A percentile compares a stretch with the other conserved stretches of the same genome.
Evolutionary conservation across 352 stramenopile species (phyloP).

Genomic region (Globisporangium alternatum): DNA sequence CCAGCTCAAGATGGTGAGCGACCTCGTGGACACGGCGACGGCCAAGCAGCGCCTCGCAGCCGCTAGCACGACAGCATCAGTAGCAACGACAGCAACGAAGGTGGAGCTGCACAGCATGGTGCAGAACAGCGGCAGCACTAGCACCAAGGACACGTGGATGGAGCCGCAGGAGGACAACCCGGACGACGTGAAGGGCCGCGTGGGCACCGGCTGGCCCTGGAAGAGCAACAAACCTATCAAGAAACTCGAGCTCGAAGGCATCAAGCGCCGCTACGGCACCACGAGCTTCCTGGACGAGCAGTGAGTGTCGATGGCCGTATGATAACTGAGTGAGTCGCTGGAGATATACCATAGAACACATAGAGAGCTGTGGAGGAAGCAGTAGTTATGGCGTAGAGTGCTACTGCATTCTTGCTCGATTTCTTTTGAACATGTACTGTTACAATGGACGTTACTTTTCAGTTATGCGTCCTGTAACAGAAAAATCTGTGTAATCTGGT

Average conservation of each 20-base stretch:
- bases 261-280: constrained; percentile 30
- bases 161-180: constrained; percentile 31
- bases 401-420: too few species aligned
- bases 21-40: constrained; percentile 63
- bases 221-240: constrained; percentile 40
- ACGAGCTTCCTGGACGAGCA: constrained; percentile 11
- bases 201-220: constrained; percentile 66
- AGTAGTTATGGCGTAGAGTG: too few species aligned
- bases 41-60: constrained; percentile 37
- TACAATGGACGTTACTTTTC: too few species aligned
- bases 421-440: too few species aligned
- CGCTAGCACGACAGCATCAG: neutral
- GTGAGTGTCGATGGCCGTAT: neutral
- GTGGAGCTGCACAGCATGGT: constrained; percentile 8
- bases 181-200: constrained; percentile 52
- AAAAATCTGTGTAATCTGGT: neutral
- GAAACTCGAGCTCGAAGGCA: constrained; percentile 57
- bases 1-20: constrained; percentile 67
- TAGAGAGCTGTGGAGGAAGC: neutral
- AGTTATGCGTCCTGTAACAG: too few species aligned
- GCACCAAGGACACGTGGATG: constrained; percentile 33
- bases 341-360: constrained; percentile 3
- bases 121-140: too few species aligned
- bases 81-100: neutral
- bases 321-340: neutral